A percentile compares a stretch with the other conserved stretches of the same genome.
Evolutionary conservation across 768 basidiomycete species (phyloP).

Genomic region (Auricularia heimuer): DNA sequence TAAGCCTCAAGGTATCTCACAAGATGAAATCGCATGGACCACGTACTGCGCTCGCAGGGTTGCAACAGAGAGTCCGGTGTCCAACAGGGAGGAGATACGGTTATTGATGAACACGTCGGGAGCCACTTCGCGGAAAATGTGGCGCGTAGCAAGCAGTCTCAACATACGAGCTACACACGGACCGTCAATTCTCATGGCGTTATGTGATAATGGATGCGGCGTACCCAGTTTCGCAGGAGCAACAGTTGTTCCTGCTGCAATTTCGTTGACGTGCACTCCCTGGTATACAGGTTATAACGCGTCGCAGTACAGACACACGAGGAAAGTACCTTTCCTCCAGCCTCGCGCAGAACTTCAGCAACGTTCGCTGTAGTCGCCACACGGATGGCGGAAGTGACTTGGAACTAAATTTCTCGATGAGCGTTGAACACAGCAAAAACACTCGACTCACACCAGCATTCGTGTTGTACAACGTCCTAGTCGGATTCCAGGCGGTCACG

Average conservation of each 20-base stretch:
- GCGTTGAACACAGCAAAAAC: too few species aligned
- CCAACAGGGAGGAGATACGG: constrained; percentile 14
- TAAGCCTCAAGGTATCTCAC: too few species aligned
- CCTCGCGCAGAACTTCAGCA: not conserved
- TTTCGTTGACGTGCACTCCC: constrained; percentile 26
- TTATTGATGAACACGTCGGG: constrained; percentile 23
- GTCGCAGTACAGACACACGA: not conserved
- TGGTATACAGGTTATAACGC: not conserved
- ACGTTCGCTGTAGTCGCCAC: not conserved
- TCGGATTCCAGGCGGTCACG: not conserved
- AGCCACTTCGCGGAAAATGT: constrained; percentile 22
- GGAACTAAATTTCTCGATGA: not conserved
- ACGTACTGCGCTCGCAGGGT: not conserved
- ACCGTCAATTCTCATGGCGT: not conserved
- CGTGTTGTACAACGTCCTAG: not conserved
- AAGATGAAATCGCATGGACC: too few species aligned
- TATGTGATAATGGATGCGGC: not conserved
- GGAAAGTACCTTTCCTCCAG: not conserved
- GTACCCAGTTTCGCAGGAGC: constrained; percentile 27
- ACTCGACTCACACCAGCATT: too few species aligned
- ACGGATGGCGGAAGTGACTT: not conserved
- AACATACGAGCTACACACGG: constrained; percentile 17
- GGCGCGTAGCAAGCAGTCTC: constrained; percentile 19
- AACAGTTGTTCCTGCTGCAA: constrained; percentile 23
- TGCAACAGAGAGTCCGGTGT: constrained; percentile 10